These are phyloP conservation scores for Eimeria necatrix DNA, from an alignment of 169 alveolate genomes.

Conservation along the genomic window DNA sequence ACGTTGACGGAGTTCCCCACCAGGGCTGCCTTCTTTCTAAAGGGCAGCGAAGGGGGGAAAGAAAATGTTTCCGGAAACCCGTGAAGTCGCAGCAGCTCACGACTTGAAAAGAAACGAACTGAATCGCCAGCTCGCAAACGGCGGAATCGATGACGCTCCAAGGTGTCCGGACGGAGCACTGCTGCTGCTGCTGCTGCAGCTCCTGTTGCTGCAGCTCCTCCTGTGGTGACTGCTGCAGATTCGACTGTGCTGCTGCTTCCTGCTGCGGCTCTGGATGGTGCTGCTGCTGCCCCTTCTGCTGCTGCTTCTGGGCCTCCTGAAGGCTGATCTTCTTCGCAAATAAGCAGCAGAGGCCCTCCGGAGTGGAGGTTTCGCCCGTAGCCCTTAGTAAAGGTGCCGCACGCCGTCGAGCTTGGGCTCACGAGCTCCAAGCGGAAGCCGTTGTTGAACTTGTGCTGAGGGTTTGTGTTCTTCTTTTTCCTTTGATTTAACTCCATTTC, in stretches of 20 bases:
- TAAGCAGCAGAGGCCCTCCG: slow-evolving; percentile 78
- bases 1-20: slow-evolving; percentile 89
- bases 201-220: background rate
- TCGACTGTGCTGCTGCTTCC: background rate
- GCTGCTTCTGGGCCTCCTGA: background rate
- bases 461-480: background rate
- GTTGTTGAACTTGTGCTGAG: background rate
- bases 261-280: slow-evolving; percentile 3
- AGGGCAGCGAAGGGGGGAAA: slow-evolving; percentile 81
- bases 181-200: slow-evolving; percentile 45
- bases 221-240: background rate
- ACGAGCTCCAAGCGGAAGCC: slow-evolving; percentile 87
- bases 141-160: slow-evolving; percentile 29
- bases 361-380: slow-evolving; percentile 83
- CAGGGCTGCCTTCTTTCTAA: slow-evolving; percentile 80
- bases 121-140: slow-evolving; percentile 17
- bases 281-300: slow-evolving; percentile 48
- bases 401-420: slow-evolving; percentile 82
- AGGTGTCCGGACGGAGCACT: background rate
- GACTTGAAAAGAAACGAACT: slow-evolving; percentile 85
- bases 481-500: no score
- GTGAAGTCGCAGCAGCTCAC: slow-evolving; percentile 86
- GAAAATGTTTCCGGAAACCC: slow-evolving; percentile 85
- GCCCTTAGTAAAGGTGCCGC: slow-evolving; percentile 88
- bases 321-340: background rate